Evolutionary conservation across 352 stramenopile genomes (phyloP), one percentile per base, ranked within the genome.

Genomic region (Discostella stelligera): DNA sequence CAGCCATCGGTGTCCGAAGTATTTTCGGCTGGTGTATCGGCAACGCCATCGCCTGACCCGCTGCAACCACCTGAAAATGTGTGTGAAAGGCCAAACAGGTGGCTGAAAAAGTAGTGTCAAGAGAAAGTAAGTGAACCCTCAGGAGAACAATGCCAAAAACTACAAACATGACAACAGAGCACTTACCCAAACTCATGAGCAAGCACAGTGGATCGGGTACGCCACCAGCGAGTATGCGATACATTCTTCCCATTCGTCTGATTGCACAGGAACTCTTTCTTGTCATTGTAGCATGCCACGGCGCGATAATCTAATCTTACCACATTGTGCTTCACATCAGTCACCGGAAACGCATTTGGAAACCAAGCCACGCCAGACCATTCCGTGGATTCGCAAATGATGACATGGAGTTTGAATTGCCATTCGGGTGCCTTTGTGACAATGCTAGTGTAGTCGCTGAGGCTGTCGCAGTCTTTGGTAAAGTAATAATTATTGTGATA

Each of bases 191-290:
- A 64, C 49, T 69, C 62, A 60, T 69, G 62, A 55, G 62, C 62
- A 25, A 69, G 62, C 13, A 16, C 39, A 21, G 39, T 48, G 1
- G 62, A 69, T 21, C 62, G 39, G 32, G 62, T 69, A 10, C 39
- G 41, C 62, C 62, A 69, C 62, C 62, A 69, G 6, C 62, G 62
- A 49, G 62, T 69, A 41, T 69, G 62, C 37, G 62, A 69, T 23
- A 64, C 46, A 25, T 69, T 60, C 62, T 69, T 23, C 1, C 62
- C 62, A 23, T 21, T n/a, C 20, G 20, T 69, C 9, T 21, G 62
- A 27, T 65, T 41, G 20, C 62, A 69, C 1, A 69, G n/a, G 30
- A 64, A 69, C 14, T 64, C 5, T 14, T 32, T 32, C 10, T 69
- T 32, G 8, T 64, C 62, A 32, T 69, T 32, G 49, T 69, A 69